Evolutionary conservation across 2,329 filamentous ascomycete species (phyloP), one percentile per base, ranked within the genome.

Genomic region (Colletotrichum cuscutae): DNA sequence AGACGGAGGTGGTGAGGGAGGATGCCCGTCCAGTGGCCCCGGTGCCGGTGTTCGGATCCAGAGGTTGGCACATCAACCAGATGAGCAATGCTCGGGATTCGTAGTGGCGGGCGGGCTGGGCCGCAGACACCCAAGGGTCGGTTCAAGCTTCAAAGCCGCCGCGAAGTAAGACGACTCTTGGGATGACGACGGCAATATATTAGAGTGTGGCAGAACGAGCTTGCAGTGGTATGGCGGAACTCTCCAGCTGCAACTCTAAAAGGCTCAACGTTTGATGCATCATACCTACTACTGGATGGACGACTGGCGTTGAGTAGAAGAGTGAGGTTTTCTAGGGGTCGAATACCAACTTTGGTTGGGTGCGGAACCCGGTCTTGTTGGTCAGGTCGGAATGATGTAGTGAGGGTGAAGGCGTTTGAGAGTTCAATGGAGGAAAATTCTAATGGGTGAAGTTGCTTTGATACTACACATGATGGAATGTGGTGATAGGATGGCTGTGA

Each of bases 71-170:
- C 32, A 54, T 65, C 19, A 37, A 46, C 22, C 59, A 57, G 66
- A 70, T 19, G 56, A 60, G 60, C 32, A 58, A 12, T 26, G 30
- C 46, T n/a, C 13, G 65, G 59, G 46, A 19, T 63, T 52, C 59
- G 26, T 60, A 32, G 9, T 63, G 24, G 68, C 37, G 54, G 57
- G 30, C 62, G 65, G 69, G 30, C 53, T 69, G 26, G 65, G 35
- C 69, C 65, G 53, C 52, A 13, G 9, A 64, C 60, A 11, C 28
- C 5, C 12, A n/a, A 30, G 37, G 19, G 63, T 54, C 37, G 52
- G 58, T 37, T 15, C 13, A 58, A 32, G 32, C 32, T 32, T 32
- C 9, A 9, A 53, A 53, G 65, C 65, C 53, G 69, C 53, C 15
- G 49, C 9, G 26, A 57, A 46, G 52, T 54, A 65, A 49, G 52